Conservation (phyloP, 1,284 basidiomycete species). For the Hypsizygus ulmarius region DNA sequence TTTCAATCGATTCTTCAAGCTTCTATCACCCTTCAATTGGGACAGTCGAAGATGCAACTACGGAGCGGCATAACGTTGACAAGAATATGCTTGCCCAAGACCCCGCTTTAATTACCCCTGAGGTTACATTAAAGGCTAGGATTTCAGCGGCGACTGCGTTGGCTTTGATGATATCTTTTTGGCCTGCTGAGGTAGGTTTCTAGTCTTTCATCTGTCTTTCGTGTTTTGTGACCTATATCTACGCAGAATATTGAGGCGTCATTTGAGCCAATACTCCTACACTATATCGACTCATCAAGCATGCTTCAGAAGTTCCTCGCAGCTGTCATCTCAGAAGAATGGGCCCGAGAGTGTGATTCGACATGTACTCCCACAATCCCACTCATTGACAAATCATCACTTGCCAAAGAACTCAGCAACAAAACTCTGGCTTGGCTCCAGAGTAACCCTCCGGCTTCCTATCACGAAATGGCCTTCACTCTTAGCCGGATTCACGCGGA, state of each 20-base stretch:
- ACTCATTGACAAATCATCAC: conserved; percentile 53
- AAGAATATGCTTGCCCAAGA: conserved; percentile 96
- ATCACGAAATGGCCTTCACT: conserved; percentile 89
- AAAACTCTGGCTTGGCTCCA: conserved; percentile 76
- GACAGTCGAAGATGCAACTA: conserved; percentile 42
- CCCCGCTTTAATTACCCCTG: conserved; percentile 77
- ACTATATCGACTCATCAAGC: conserved; percentile 84
- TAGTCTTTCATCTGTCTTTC: conserved; percentile 1
- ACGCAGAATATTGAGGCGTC: conserved; percentile 48
- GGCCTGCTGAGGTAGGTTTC: conserved; percentile 56
- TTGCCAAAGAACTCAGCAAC: conserved; percentile 65
- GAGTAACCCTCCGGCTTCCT: conserved; percentile 71
- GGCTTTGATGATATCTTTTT: conserved; percentile 68
- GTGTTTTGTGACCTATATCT: conserved; percentile 20
- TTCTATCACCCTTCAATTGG: conserved; percentile 68
- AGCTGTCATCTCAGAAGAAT: conserved; percentile 88
- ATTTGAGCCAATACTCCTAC: conserved; percentile 70
- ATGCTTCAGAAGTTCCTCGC: conserved; percentile 90
- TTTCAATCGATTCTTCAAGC: conserved; percentile 68
- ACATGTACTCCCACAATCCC: conserved; percentile 28
- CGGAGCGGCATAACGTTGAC: conserved; percentile 90
- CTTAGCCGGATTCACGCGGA: conserved; percentile 82
- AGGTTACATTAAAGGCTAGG: conserved; percentile 81
- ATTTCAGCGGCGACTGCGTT: conserved; percentile 81
- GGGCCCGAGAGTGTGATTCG: conserved; percentile 67